Evolutionary conservation across 768 basidiomycete genomes (phyloP).

Genomic region (Russula virescens): DNA sequence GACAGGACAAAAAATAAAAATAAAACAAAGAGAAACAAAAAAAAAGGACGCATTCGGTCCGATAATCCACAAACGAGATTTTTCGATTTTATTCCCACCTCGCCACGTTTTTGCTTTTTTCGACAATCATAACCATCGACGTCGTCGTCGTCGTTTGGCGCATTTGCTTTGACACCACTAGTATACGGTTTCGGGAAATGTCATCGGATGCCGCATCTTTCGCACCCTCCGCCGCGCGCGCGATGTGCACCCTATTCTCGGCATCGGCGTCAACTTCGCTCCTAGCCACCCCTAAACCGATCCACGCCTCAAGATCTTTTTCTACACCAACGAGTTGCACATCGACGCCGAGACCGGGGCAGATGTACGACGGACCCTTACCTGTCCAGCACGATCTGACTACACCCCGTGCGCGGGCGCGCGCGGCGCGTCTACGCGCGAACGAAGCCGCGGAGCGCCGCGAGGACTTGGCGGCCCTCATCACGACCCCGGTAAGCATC

Average conservation of each 20-base stretch:
- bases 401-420: constrained; percentile 13
- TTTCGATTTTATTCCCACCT: not conserved
- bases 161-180: no score
- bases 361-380: not conserved
- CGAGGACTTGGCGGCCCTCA: constrained; percentile 18
- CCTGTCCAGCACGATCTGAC: constrained; percentile 17
- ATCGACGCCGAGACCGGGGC: not conserved
- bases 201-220: not conserved
- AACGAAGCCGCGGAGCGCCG: constrained; percentile 13
- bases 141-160: not conserved
- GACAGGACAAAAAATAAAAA: no score
- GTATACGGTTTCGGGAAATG: not conserved
- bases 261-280: not conserved
- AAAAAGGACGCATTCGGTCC: not conserved
- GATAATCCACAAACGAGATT: not conserved
- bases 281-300: not conserved
- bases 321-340: not conserved
- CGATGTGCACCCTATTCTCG: not conserved
- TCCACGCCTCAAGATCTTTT: not conserved
- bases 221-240: not conserved
- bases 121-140: not conserved
- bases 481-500: constrained; percentile 16
- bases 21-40: no score
- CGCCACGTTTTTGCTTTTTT: not conserved
- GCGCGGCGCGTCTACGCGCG: constrained; percentile 12